A percentile compares a stretch with the other conserved stretches of the same genome.
These are phyloP conservation scores for Spongiforma sp. DNA, from an alignment of 1,284 basidiomycete genomes.

Conservation along the genomic window DNA sequence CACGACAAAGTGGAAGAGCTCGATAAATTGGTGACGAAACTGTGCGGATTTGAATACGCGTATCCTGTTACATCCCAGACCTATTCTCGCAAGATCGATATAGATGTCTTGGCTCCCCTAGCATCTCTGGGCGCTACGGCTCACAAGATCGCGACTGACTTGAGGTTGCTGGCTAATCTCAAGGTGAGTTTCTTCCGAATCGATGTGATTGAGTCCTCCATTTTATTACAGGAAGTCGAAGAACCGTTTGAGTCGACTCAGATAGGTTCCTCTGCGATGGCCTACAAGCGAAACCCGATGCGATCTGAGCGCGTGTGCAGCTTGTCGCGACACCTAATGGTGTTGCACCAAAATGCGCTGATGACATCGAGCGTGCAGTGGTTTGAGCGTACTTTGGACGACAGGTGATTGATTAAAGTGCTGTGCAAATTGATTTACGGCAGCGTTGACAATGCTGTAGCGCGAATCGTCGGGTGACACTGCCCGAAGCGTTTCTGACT, in stretches of 20 bases:
- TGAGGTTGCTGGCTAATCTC: conserved; percentile 89
- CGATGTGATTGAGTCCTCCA: conserved; percentile 3
- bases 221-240: conserved; percentile 82
- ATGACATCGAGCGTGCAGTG: conserved; percentile 94
- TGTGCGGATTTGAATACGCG: conserved; percentile 92
- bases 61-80: conserved; percentile 99
- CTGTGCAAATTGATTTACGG: conserved; percentile 5
- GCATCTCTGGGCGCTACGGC: conserved; percentile 95
- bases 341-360: conserved; percentile 90
- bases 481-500: conserved; percentile 97
- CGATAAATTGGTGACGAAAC: conserved; percentile 87
- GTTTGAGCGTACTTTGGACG: conserved; percentile 97
- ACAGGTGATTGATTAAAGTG: conserved; percentile 61
- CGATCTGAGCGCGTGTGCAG: conserved; percentile 97
- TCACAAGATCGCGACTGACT: conserved; percentile 98
- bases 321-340: conserved; percentile 92
- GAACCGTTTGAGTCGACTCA: conserved; percentile 99
- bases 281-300: conserved; percentile 99
- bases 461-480: conserved; percentile 94
- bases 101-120: conserved; percentile 90
- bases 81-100: conserved; percentile 97
- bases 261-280: conserved; percentile 99
- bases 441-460: conserved; percentile 44
- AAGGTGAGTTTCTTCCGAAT: conserved; percentile 57
- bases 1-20: conserved; percentile 95